phyloP scores from a whole-genome alignment of 2,329 filamentous ascomycete species.

The Fusarium tupiense region DNA sequence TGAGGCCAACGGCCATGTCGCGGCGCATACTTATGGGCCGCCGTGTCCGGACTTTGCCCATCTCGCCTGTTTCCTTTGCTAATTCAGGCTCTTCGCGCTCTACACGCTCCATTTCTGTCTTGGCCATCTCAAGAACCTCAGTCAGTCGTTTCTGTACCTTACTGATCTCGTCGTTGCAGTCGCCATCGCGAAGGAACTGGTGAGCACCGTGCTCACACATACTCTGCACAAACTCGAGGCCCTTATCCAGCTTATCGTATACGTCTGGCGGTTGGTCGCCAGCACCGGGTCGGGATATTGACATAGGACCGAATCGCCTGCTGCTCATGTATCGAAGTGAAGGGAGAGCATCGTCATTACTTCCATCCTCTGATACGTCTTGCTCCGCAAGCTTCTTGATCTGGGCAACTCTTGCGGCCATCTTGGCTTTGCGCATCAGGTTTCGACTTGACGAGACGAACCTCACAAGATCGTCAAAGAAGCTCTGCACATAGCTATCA shows the following conservation, averaged over 20 bases:
- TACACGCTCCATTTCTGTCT: constrained; percentile 67
- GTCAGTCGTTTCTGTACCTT: constrained; percentile 73
- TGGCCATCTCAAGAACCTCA: constrained; percentile 70
- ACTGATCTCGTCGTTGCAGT: constrained; percentile 80
- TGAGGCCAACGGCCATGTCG: constrained; percentile 49
- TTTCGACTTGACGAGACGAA: constrained; percentile 84
- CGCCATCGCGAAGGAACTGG: constrained; percentile 87
- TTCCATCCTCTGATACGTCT: constrained; percentile 63
- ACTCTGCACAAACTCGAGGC: constrained; percentile 80
- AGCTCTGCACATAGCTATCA: constrained; percentile 84
- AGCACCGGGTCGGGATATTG: constrained; percentile 40
- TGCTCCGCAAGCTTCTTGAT: constrained; percentile 69
- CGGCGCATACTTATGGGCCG: constrained; percentile 64
- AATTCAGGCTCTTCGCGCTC: constrained; percentile 61
- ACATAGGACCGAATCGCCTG: constrained; percentile 47
- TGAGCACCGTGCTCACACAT: constrained; percentile 89
- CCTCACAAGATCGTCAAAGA: constrained; percentile 84
- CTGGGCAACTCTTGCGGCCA: constrained; percentile 78
- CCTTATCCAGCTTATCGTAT: constrained; percentile 80
- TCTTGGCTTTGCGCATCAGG: constrained; percentile 86
- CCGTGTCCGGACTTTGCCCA: constrained; percentile 58
- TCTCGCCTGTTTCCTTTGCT: constrained; percentile 51
- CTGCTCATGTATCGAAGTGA: constrained; percentile 54
- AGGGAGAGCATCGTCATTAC: constrained; percentile 53
- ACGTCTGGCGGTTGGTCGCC: constrained; percentile 54